A percentile compares a stretch with the other conserved stretches of the same genome.
Conservation (phyloP, 2,329 filamentous ascomycete species). For the Coleophoma cylindrospora region DNA sequence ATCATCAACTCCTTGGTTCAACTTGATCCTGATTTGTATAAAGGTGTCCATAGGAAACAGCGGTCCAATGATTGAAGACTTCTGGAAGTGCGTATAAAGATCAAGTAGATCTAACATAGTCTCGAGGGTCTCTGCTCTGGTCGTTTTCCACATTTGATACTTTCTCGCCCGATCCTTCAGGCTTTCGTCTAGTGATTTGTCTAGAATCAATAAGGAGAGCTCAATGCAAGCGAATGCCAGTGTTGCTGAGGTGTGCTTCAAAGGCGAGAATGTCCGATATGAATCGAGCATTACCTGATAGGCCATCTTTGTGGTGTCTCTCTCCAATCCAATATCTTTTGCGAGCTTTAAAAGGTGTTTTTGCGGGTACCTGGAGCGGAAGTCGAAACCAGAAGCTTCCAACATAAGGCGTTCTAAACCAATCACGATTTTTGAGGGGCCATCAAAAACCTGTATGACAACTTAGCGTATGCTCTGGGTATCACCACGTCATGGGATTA, state of each 20-base stretch:
- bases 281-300: constrained; percentile 84
- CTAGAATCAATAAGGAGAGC: constrained; percentile 67
- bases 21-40: constrained; percentile 77
- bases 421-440: constrained; percentile 73
- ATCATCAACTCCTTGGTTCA: constrained; percentile 76
- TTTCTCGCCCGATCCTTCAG: constrained; percentile 42
- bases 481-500: background rate
- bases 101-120: constrained; percentile 88
- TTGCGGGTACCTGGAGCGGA: constrained; percentile 83
- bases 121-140: constrained; percentile 54
- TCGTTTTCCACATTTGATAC: constrained; percentile 40
- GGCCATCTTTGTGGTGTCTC: constrained; percentile 58
- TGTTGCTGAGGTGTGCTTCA: constrained; percentile 84
- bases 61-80: constrained; percentile 68
- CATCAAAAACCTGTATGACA: constrained; percentile 65
- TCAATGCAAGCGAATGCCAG: constrained; percentile 81
- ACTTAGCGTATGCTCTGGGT: background rate
- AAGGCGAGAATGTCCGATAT: constrained; percentile 86
- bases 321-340: constrained; percentile 40
- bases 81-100: constrained; percentile 81
- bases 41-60: constrained; percentile 71
- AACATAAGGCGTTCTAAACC: constrained; percentile 89
- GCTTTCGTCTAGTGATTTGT: constrained; percentile 46
- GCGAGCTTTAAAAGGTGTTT: constrained; percentile 76
- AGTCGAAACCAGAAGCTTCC: constrained; percentile 90